Conservation (phyloP, 495 filamentous ascomycete species). For the Thozetella sp. region DNA sequence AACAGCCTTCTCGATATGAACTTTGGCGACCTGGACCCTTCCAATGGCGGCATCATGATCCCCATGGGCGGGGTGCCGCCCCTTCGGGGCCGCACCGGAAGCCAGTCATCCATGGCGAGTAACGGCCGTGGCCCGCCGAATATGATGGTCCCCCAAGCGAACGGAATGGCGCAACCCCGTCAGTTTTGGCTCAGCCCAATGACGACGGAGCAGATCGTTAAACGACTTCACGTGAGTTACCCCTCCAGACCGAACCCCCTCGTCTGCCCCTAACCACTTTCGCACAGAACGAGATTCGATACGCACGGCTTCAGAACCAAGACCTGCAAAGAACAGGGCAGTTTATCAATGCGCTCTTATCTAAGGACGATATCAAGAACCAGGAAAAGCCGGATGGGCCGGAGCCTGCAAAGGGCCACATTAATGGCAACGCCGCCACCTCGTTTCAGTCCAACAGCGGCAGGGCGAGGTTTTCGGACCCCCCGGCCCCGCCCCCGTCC, state of each 20-base stretch:
- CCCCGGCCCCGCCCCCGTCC: constrained; percentile 87
- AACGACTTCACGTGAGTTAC: constrained; percentile 81
- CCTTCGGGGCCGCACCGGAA: constrained; percentile 67
- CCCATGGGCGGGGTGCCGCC: constrained; percentile 49
- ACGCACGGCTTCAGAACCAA: constrained; percentile 81
- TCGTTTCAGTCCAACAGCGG: constrained; percentile 55
- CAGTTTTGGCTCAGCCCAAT: constrained; percentile 82
- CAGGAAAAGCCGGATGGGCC: constrained; percentile 47
- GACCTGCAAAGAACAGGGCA: constrained; percentile 81
- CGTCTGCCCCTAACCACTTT: constrained; percentile 9
- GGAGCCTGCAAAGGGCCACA: constrained; percentile 35
- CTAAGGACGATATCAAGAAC: constrained; percentile 72
- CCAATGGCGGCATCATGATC: constrained; percentile 68
- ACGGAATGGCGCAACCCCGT: constrained; percentile 37
- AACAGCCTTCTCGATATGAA: constrained; percentile 84
- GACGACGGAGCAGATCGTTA: constrained; percentile 93
- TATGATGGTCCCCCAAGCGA: constrained; percentile 61
- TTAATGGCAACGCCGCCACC: constrained; percentile 42
- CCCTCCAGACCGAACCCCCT: neutral
- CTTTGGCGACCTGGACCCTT: constrained; percentile 83
- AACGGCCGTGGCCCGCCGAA: constrained; percentile 57
- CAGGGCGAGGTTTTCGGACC: constrained; percentile 80
- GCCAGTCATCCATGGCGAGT: constrained; percentile 66
- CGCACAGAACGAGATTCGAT: constrained; percentile 81
- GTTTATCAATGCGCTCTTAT: constrained; percentile 75